Percentiles rank a stretch among this genome's conserved stretches.
phyloP scores from a whole-genome alignment of 495 filamentous ascomycete species.

The Achaetomiella virescens region DNA sequence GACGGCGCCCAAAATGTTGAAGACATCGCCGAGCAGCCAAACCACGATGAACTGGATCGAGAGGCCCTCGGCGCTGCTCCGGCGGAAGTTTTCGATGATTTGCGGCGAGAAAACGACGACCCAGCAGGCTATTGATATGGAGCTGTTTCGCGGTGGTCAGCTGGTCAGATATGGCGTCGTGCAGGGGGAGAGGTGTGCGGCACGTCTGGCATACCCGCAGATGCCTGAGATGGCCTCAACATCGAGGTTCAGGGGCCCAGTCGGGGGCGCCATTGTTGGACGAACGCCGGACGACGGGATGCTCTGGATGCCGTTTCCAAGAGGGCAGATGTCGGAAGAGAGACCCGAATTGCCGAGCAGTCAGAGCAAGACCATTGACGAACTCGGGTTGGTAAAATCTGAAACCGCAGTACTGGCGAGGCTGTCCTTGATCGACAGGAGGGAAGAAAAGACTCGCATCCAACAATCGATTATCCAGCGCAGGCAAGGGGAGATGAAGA shows the following conservation, averaged over 20 bases:
- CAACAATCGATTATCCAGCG: not conserved
- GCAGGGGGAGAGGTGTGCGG: not conserved
- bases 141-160: slow-evolving; percentile 41
- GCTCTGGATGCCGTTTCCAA: not conserved
- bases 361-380: not conserved
- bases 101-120: slow-evolving; percentile 96
- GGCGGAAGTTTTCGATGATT: slow-evolving; percentile 90
- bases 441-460: too few relatives aligned
- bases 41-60: slow-evolving; percentile 84
- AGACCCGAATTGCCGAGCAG: not conserved
- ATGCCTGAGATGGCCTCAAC: slow-evolving; percentile 86
- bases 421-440: too few relatives aligned
- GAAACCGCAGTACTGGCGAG: too few relatives aligned
- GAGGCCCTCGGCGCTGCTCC: slow-evolving; percentile 79
- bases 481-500: not conserved
- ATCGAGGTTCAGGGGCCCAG: slow-evolving; percentile 60
- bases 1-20: slow-evolving; percentile 89
- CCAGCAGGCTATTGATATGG: slow-evolving; percentile 95
- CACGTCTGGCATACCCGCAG: slow-evolving; percentile 56
- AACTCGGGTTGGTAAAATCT: not conserved
- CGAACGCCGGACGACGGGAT: not conserved
- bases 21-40: slow-evolving; percentile 91
- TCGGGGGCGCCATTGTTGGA: slow-evolving; percentile 64
- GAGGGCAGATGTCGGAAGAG: not conserved
- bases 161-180: not conserved